phyloP scores from a whole-genome alignment of 805 yeast species.

The Groenewaldozyma tartarivorans region DNA sequence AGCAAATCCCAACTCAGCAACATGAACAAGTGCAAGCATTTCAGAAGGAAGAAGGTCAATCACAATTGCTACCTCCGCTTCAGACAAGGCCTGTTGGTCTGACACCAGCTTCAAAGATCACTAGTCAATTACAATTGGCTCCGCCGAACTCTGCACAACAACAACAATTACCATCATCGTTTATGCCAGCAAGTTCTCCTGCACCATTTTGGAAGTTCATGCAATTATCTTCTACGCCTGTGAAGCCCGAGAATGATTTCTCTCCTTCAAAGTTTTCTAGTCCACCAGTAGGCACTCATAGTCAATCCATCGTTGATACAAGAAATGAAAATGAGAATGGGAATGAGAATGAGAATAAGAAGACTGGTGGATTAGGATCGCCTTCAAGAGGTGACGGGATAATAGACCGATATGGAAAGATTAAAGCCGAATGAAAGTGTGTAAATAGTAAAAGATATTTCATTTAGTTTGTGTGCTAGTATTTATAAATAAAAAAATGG shows the following conservation, averaged over 20 bases:
- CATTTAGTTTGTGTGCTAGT: too few relatives aligned
- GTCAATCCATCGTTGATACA: too few relatives aligned
- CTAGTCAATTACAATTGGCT: constrained; percentile 26
- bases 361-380: neutral
- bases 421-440: too few relatives aligned
- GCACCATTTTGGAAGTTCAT: constrained; percentile 85
- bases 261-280: constrained; percentile 24
- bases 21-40: neutral
- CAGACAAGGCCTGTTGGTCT: constrained; percentile 1
- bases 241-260: constrained; percentile 17
- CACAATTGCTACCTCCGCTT: neutral
- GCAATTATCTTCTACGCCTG: constrained; percentile 41
- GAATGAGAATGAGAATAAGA: constrained; percentile 7
- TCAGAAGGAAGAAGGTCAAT: neutral
- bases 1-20: neutral
- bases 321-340: neutral
- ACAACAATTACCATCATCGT: constrained; percentile 32
- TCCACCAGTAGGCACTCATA: constrained; percentile 15
- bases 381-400: too few relatives aligned
- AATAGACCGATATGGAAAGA: too few relatives aligned
- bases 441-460: too few relatives aligned
- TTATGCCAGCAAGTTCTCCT: constrained; percentile 59
- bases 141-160: constrained; percentile 29
- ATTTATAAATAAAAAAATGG: too few relatives aligned
- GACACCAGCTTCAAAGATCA: neutral